These are phyloP conservation scores for Ruellia speciosa DNA, from an alignment of 305 asterid species.

Conservation along the genomic window DNA sequence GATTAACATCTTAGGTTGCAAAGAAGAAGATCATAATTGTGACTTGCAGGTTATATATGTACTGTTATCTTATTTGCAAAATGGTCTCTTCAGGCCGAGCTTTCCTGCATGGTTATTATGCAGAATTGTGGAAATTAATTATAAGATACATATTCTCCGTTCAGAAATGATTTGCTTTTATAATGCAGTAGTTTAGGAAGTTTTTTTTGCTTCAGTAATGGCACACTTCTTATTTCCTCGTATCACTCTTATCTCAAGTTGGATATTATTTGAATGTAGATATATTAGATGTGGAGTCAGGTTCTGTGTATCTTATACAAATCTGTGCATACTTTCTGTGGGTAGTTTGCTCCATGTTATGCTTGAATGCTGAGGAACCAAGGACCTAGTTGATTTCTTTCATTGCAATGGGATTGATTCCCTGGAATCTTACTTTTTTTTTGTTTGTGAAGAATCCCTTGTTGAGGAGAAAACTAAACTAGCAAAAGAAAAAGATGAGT, in stretches of 20 bases:
- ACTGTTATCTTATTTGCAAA: no score
- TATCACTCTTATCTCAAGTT: constrained; percentile 6
- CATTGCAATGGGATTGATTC: background rate
- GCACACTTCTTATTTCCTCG: background rate
- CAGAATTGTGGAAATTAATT: background rate
- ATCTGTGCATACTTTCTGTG: background rate
- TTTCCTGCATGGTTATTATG: background rate
- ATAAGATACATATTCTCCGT: no score
- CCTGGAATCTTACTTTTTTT: constrained; percentile 1
- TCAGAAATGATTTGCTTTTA: no score
- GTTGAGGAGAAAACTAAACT: constrained; percentile 56
- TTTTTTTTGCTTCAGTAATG: no score
- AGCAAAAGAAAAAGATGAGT: constrained; percentile 52
- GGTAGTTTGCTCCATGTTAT: background rate
- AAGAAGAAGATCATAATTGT: background rate
- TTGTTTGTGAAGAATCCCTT: constrained; percentile 42
- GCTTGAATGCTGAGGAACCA: background rate
- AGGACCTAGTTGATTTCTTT: background rate
- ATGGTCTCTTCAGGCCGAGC: no score
- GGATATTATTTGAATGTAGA: constrained; percentile 3
- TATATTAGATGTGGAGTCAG: background rate
- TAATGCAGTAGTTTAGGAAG: no score
- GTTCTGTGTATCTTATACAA: constrained; percentile 11
- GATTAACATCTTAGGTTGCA: background rate
- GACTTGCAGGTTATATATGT: no score